Evolutionary conservation across 208 protist species (phyloP).

Genomic region (Leishmania turanica): DNA sequence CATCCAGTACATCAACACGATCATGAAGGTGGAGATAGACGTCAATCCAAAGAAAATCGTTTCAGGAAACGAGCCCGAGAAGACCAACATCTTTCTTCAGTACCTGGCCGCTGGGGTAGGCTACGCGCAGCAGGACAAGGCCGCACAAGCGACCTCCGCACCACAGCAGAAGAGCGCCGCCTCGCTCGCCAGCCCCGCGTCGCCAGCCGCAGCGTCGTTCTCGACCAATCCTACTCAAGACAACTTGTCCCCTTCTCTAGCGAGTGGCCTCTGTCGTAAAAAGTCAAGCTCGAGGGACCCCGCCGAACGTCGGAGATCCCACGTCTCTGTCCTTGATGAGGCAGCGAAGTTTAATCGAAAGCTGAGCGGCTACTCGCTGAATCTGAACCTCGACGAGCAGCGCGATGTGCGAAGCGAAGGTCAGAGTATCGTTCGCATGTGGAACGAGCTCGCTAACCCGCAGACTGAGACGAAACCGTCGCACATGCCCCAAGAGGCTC

Average conservation of each 20-base stretch:
- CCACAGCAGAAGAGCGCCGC: background rate
- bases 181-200: background rate
- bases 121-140: slow-evolving; percentile 82
- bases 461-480: slow-evolving; percentile 49
- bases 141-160: slow-evolving; percentile 12
- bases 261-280: slow-evolving; percentile 30
- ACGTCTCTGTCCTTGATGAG: slow-evolving; percentile 3
- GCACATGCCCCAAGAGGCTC: slow-evolving; percentile 57
- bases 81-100: slow-evolving; percentile 90
- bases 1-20: slow-evolving; percentile 66
- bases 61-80: slow-evolving; percentile 85
- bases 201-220: background rate
- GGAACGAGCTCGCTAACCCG: slow-evolving; percentile 59
- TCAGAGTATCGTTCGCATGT: slow-evolving; percentile 80
- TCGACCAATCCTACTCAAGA: background rate
- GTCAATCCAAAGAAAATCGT: slow-evolving; percentile 91
- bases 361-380: slow-evolving; percentile 62
- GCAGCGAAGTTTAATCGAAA: slow-evolving; percentile 54
- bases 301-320: slow-evolving; percentile 1
- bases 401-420: slow-evolving; percentile 45
- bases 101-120: slow-evolving; percentile 78
- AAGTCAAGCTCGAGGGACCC: slow-evolving; percentile 14
- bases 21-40: slow-evolving; percentile 74
- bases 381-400: slow-evolving; percentile 39
- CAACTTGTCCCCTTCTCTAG: slow-evolving; percentile 13